Evolutionary conservation across 1,284 basidiomycete genomes (phyloP), one percentile per base, ranked within the genome.

Genomic region (Marasmius oreades): DNA sequence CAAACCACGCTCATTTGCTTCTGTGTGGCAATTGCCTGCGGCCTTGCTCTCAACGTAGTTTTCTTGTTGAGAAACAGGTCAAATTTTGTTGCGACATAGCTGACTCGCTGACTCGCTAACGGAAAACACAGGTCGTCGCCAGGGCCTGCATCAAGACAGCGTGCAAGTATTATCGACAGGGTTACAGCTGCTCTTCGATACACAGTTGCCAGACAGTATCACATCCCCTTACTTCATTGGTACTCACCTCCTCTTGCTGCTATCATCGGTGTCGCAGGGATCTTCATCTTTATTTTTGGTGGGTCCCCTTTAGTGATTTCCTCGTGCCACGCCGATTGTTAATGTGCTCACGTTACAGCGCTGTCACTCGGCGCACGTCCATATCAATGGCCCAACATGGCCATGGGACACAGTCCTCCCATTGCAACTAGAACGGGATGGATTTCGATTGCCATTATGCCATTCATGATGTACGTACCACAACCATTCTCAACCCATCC

Each of bases 401-500:
- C 57, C 39, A 66, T 75, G 73, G 74, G 72, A 45, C 63, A 70
- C 60, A 68, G 73, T 33, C 69, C 70, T 7, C 73, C 74, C 3
- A 62, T 76, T 23, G 72, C 67, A 4, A 75, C 73, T 1, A 64
- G 74, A 5, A 59, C 70, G 3, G 73, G 71, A 1, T 72, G 69
- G 69, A 66, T 71, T 7, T 66, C 69, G 1, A 66, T 71, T 31
- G 70, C 64, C 5, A 70, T 71, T 33, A 64, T 72, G 66, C 70
- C 70, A 2, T 72, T 73, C 57, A 68, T 72, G 64, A 66, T 72
- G 67, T 70, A 54, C 43, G 66, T 61, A n/a, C n/a, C n/a, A n/a
- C n/a, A n/a, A n/a, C n/a, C n/a, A n/a, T n/a, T 31, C 45, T 37
- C 24, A 11, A 14, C 12, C 11, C 20, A 20, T 16, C 18, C 24